Evolutionary conservation across 805 yeast species (phyloP), one percentile per base, ranked within the genome.

Genomic region (Saccharomycopsis fodiens): DNA sequence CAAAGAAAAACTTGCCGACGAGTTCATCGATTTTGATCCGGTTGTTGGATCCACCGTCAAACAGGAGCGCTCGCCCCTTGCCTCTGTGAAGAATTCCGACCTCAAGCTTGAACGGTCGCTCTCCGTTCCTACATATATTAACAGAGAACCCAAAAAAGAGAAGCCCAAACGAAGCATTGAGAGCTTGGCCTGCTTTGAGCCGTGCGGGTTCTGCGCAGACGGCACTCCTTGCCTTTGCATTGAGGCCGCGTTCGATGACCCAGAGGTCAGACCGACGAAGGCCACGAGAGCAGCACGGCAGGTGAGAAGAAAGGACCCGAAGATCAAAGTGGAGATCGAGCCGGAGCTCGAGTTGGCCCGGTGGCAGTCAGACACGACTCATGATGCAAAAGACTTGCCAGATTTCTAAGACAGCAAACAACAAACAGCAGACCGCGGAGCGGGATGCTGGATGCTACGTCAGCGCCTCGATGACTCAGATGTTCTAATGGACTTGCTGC

Each of bases 181-280:
- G 22, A 36, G 7, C 22, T 12, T 16, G 5, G 37, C 21, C 37
- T 34, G 37, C 17, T 42, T 45, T 15, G 94, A 84, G 53, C 78
- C 83, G 49, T 89, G 97, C 63, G 97, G 97, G 0, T 89, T 89
- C 63, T 89, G 97, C 59, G 78, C 95, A 0, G 95, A 85, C 54
- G 93, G 80, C 54, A 80, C 95, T 0, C 88, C 95, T 2, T 89
- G 97, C 64, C 83, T 89, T 2, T 89, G 97, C 61, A 76, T 89
- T 22, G 96, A 87, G 54, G 84, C 77, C 15, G 44, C 44, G 16
- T 30, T 16, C 10, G 44, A 44, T 6, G 20, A 15, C 36, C 17
- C 36, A 32, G 32, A n/a, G n/a, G n/a, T n/a, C n/a, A n/a, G 13
- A 29, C 12, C 32, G 12, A n/a, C 32, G n/a, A 29, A 12, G 13